These are phyloP conservation scores for Penicillium sp. DNA, from an alignment of 2,329 filamentous ascomycete species.

Conservation along the genomic window DNA sequence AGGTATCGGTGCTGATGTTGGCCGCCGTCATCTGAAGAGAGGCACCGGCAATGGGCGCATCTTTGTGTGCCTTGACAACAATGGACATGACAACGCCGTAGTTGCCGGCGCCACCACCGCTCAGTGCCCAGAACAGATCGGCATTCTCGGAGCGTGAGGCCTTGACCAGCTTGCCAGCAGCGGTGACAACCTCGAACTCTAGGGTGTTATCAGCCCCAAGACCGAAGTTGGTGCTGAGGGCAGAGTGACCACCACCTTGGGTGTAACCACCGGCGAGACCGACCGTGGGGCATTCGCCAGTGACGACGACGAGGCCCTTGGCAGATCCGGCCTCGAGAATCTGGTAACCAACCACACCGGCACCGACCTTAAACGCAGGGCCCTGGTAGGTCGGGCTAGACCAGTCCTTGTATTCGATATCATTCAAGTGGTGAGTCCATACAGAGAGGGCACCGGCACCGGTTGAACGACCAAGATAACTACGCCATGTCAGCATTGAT, in stretches of 20 bases:
- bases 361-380: constrained; percentile 53
- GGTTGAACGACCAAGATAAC: constrained; percentile 56
- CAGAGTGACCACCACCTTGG: constrained; percentile 61
- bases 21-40: constrained; percentile 44
- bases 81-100: constrained; percentile 59
- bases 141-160: constrained; percentile 16
- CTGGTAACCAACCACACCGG: constrained; percentile 55
- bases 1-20: constrained; percentile 45
- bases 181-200: constrained; percentile 57
- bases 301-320: constrained; percentile 53
- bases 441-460: constrained; percentile 53
- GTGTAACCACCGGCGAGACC: constrained; percentile 61
- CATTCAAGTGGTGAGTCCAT: constrained; percentile 37
- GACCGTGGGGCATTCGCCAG: constrained; percentile 57
- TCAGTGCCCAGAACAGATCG: constrained; percentile 25
- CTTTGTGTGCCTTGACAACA: constrained; percentile 54
- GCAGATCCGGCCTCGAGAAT: constrained; percentile 50
- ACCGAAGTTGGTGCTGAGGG: constrained; percentile 55
- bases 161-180: constrained; percentile 22
- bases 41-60: constrained; percentile 46
- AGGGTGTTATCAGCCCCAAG: constrained; percentile 62
- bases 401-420: constrained; percentile 37
- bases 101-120: constrained; percentile 51
- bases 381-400: constrained; percentile 49
- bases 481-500: not conserved